A percentile compares a stretch with the other conserved stretches of the same genome.
phyloP scores from a whole-genome alignment of 192 early-diverging fungal genomes.

The Dispira simplex region DNA sequence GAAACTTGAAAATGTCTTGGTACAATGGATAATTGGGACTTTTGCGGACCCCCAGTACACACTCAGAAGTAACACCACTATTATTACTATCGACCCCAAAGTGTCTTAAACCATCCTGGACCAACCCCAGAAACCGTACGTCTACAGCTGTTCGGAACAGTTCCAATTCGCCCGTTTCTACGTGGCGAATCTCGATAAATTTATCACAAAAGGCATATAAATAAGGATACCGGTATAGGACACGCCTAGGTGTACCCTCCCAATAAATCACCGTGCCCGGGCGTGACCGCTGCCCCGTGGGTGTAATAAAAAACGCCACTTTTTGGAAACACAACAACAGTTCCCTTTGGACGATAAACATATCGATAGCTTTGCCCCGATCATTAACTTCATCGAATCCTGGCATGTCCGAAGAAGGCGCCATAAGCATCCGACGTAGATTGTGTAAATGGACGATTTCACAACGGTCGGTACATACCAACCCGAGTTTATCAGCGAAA shows the following conservation, averaged over 20 bases:
- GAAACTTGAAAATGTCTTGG: too few relatives aligned
- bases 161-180: slow-evolving; percentile 4
- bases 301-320: neutral
- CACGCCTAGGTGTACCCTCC: neutral
- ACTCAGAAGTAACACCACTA: too few relatives aligned
- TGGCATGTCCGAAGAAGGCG: neutral
- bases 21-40: too few relatives aligned
- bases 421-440: neutral
- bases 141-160: neutral
- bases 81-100: too few relatives aligned
- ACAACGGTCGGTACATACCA: neutral
- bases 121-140: too few relatives aligned
- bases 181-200: slow-evolving; percentile 8
- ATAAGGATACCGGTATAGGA: neutral
- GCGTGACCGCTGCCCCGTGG: neutral
- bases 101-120: too few relatives aligned
- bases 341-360: neutral
- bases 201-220: slow-evolving; percentile 1
- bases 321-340: neutral
- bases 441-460: neutral
- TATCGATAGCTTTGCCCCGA: neutral
- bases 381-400: neutral
- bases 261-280: neutral
- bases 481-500: neutral
- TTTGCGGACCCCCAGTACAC: too few relatives aligned